Evolutionary conservation across 2,329 filamentous ascomycete genomes (phyloP).

Genomic region (Fusarium globosum): DNA sequence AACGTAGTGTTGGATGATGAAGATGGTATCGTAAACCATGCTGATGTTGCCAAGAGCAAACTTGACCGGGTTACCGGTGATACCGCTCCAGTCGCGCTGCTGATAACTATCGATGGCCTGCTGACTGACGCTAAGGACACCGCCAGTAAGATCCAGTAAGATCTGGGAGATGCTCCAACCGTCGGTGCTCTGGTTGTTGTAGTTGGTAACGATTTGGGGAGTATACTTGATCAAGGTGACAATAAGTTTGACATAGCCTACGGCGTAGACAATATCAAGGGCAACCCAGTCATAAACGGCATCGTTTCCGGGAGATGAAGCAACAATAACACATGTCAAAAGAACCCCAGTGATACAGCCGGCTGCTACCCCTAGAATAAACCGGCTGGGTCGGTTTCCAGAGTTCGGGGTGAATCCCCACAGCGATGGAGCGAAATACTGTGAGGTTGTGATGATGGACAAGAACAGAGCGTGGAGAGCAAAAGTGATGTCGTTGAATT

Average conservation of each 20-base stretch:
- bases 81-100: slow-evolving; percentile 87
- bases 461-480: slow-evolving; percentile 82
- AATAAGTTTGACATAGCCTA: slow-evolving; percentile 89
- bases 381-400: slow-evolving; percentile 66
- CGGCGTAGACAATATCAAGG: slow-evolving; percentile 72
- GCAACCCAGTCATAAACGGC: slow-evolving; percentile 65
- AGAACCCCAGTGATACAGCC: slow-evolving; percentile 74
- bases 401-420: slow-evolving; percentile 79
- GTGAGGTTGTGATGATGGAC: slow-evolving; percentile 78
- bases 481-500: slow-evolving; percentile 91
- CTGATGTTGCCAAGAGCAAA: slow-evolving; percentile 86
- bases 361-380: slow-evolving; percentile 75
- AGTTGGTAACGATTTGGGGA: slow-evolving; percentile 87
- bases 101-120: slow-evolving; percentile 86
- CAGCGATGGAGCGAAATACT: slow-evolving; percentile 75
- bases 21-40: slow-evolving; percentile 86
- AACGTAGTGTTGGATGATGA: slow-evolving; percentile 89
- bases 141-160: slow-evolving; percentile 84
- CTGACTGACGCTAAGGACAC: slow-evolving; percentile 83
- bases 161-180: slow-evolving; percentile 92
- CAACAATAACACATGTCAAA: slow-evolving; percentile 60
- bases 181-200: slow-evolving; percentile 82
- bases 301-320: slow-evolving; percentile 50
- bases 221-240: slow-evolving; percentile 94
- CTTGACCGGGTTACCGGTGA: slow-evolving; percentile 93